Evolutionary conservation across 495 filamentous ascomycete genomes (phyloP), one percentile per base, ranked within the genome.

Genomic region (Sporormia fimetaria): DNA sequence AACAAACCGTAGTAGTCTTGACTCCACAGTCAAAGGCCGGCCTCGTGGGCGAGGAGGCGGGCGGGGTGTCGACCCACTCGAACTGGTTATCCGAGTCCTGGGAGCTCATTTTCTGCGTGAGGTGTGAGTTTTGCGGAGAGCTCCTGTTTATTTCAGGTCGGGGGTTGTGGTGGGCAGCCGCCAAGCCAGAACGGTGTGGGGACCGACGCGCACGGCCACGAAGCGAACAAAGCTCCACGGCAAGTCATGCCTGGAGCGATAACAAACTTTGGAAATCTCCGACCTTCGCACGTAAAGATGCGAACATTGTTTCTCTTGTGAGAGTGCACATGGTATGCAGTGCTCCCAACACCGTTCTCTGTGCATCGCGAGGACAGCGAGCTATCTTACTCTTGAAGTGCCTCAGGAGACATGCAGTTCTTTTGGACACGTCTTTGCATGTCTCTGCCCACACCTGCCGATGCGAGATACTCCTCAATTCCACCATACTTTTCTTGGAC

Each of bases 1-100:
- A 47, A 40, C 47, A n/a, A 44, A 87, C 83, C 42, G 73, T 70
- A 25, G 83, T 87, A 11, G 75, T 78, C 49, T 67, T 65, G 23
- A 90, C 81, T 57, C 84, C 83, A 58, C 76, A 85, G 27, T 81
- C 73, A 43, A 77, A 67, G 63, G 62, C 68, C 69, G 62, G 69
- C 56, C 57, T 74, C 65, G 55, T 68, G 59, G 38, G 76, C 57
- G 44, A 63, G 23, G 70, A 66, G 38, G 73, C 71, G 49, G 75
- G 70, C 8, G 83, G 83, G 58, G 83, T 92, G 54, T 81, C 67
- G 57, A 88, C 74, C 57, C 81, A 87, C 57, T 83, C 75, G 58
- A 86, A 65, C 6, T 56, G 76, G 56, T 78, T 73, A 60, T 76
- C 74, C 11, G 65, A 70, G 22, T 20, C 17, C 20, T 45, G 6